Evolutionary conservation across 2,329 filamentous ascomycete genomes (phyloP), one percentile per base, ranked within the genome.

Genomic region (Xylaria sp.): DNA sequence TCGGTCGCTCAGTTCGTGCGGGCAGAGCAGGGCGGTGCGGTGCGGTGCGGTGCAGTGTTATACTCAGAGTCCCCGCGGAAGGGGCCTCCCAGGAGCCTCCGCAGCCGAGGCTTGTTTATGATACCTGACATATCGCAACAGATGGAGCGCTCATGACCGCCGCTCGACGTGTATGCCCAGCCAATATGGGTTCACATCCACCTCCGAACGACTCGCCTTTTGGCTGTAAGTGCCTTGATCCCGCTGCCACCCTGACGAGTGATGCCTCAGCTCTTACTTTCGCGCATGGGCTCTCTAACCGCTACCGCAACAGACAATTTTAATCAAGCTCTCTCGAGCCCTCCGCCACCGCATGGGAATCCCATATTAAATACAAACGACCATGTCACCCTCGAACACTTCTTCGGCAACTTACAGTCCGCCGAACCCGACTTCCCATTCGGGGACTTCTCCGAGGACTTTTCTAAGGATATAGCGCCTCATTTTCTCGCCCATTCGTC

Each of bases 401-500:
- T 90, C 75, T 88, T 90, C 76, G 83, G 86, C 64, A 83, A 84
- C 64, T 82, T 90, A 66, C 83, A 81, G 60, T 82, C 86, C 7
- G 8, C 34, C 34, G 8, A 10, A 37, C 1, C 7, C 34, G 34
- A 37, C 10, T 37, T 37, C 34, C 34, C 34, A 37, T 37, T 37
- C 10, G 81, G 85, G 46, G 82, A 83, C 72, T 86, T 83, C 73
- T 85, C 78, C 74, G 84, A 85, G 50, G 81, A 82, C 65, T 90
- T 87, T 87, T 78, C 75, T 62, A 70, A 84, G 56, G 87, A 89
- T 68, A 81, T 91, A 23, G 90, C 90, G 5, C 90, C 90, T 1
- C 85, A 85, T 58, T 89, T 92, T 72, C 87, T 92, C 81, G 90
- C 90, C 60, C 88, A 90, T 13, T 83, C 87, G 0, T 91, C 90